phyloP scores from a whole-genome alignment of 78 protist species.

The Ministeria vibrans region DNA sequence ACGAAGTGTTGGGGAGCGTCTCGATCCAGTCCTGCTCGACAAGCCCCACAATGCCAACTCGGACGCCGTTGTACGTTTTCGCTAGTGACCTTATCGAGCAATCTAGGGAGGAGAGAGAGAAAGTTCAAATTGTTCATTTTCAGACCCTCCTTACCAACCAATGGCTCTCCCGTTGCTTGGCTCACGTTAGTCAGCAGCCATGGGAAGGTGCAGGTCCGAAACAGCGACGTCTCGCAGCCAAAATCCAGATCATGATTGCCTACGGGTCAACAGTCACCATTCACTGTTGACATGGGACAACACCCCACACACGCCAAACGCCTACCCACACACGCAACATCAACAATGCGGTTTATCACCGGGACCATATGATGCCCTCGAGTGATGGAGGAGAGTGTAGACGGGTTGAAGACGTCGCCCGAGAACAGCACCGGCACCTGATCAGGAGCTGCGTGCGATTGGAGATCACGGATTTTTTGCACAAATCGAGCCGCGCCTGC shows the following conservation, averaged over 20 bases:
- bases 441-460: neutral
- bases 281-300: too few species aligned
- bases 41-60: conserved; percentile 47
- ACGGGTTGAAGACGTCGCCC: conserved; percentile 38
- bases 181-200: conserved; percentile 49
- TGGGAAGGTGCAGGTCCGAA: neutral
- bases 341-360: conserved; percentile 24
- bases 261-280: too few species aligned
- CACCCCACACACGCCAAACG: too few species aligned
- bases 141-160: too few species aligned
- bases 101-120: too few species aligned
- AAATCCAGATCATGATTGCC: conserved; percentile 64
- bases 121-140: too few species aligned
- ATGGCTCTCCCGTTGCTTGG: too few species aligned
- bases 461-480: too few species aligned
- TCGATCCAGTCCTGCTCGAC: conserved; percentile 41
- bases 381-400: conserved; percentile 7
- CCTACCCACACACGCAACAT: too few species aligned
- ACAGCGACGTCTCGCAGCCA: conserved; percentile 21
- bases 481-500: too few species aligned
- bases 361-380: conserved; percentile 48
- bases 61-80: conserved; percentile 8
- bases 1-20: neutral
- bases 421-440: too few species aligned
- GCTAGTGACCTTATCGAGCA: too few species aligned